A percentile compares a stretch with the other conserved stretches of the same genome.
Evolutionary conservation across 2,329 filamentous ascomycete species (phyloP).

Genomic region (Fusarium neocosmosporiellum): DNA sequence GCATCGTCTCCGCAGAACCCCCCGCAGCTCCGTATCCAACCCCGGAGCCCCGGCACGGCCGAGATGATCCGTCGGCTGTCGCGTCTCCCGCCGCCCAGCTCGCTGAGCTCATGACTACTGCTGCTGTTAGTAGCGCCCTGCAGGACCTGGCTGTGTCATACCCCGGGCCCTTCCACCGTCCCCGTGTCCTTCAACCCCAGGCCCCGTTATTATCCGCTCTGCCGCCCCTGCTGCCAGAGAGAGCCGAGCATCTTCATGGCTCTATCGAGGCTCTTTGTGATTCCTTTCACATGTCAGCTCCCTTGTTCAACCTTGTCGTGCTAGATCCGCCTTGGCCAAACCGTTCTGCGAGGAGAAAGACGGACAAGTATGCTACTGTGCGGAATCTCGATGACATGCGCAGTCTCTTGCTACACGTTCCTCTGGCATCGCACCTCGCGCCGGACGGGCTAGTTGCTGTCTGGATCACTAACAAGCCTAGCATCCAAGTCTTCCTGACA

Average conservation of each 20-base stretch:
- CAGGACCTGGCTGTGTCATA: constrained; percentile 49
- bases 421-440: constrained; percentile 66
- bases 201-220: constrained; percentile 10
- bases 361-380: constrained; percentile 60
- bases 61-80: constrained; percentile 44
- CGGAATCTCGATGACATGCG: constrained; percentile 59
- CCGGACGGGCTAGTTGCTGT: constrained; percentile 71
- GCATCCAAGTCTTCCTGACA: constrained; percentile 66
- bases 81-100: constrained; percentile 60
- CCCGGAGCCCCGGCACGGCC: constrained; percentile 57
- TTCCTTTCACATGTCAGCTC: constrained; percentile 56
- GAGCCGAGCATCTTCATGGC: constrained; percentile 60
- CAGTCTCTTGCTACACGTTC: constrained; percentile 63
- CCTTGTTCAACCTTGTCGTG: constrained; percentile 74
- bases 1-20: constrained; percentile 59
- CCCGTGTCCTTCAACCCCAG: constrained; percentile 48
- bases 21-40: constrained; percentile 60
- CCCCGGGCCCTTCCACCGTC: constrained; percentile 59
- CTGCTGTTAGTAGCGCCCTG: constrained; percentile 58
- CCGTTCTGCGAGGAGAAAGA: constrained; percentile 74
- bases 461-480: constrained; percentile 81
- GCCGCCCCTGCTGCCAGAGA: constrained; percentile 53
- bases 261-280: constrained; percentile 56
- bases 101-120: constrained; percentile 64
- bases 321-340: constrained; percentile 88